These are phyloP conservation scores for Alternaria brassicicola DNA, from an alignment of 2,329 filamentous ascomycete species.

Conservation along the genomic window DNA sequence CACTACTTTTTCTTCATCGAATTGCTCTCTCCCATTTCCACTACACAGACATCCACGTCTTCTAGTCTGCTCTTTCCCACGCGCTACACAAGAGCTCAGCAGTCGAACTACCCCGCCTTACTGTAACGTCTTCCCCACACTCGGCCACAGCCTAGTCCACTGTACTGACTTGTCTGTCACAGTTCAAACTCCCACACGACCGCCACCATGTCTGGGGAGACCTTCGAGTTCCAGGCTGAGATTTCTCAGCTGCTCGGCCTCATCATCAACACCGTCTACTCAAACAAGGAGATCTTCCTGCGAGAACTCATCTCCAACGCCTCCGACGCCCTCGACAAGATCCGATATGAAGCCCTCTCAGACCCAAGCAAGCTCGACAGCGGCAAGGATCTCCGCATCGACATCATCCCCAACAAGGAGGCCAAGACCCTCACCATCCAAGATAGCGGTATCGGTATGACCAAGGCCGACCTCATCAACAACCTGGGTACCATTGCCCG, in stretches of 20 bases:
- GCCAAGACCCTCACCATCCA: slow-evolving; percentile 96
- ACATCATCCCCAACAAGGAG: slow-evolving; percentile 98
- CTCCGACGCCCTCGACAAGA: slow-evolving; percentile 99
- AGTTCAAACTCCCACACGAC: slow-evolving; percentile 27
- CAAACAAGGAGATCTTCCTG: slow-evolving; percentile 99
- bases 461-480: slow-evolving; percentile 99
- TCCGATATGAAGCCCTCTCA: slow-evolving; percentile 97
- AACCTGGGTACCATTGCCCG: slow-evolving; percentile 99
- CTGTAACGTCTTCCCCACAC: slow-evolving; percentile 22
- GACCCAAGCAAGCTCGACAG: slow-evolving; percentile 97
- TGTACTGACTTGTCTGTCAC: slow-evolving; percentile 11
- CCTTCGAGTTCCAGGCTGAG: slow-evolving; percentile 99
- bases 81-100: slow-evolving; percentile 28
- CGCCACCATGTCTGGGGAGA: slow-evolving; percentile 80
- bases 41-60: slow-evolving; percentile 30
- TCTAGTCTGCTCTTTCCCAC: slow-evolving; percentile 27
- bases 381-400: slow-evolving; percentile 97
- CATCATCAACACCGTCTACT: slow-evolving; percentile 99
- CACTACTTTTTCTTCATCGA: slow-evolving; percentile 29
- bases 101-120: slow-evolving; percentile 28
- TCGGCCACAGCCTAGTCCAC: slow-evolving; percentile 17
- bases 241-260: slow-evolving; percentile 99
- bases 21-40: slow-evolving; percentile 28
- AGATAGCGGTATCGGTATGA: slow-evolving; percentile 99
- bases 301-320: slow-evolving; percentile 98